Evolutionary conservation across 108 stramenopile genomes (phyloP), one percentile per base, ranked within the genome.

Genomic region (Stephanodiscus triporus): DNA sequence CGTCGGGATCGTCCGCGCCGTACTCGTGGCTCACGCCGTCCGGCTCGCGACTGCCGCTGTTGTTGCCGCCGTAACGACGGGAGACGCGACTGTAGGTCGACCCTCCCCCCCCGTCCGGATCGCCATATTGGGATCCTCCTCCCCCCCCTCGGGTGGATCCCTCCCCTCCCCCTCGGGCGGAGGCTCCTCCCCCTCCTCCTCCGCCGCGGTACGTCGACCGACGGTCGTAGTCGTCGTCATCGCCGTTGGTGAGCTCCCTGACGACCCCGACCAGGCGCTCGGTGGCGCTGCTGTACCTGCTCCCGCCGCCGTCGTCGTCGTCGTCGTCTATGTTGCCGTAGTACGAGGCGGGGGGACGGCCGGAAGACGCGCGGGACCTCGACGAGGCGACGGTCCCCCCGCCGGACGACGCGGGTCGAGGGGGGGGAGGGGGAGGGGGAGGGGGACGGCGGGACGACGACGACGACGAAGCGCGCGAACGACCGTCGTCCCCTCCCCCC

Each of bases 1-100:
- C 78, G 40, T 80, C 78, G 7, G 78, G 78, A 63, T 80, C 78
- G 43, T 80, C 78, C n/a, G 49, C 66, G 14, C 72, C 78, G 32
- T 37, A 80, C 34, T 72, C 71, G 32, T 57, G 61, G 38, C 63
- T 65, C 64, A 72, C 45, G 0, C 72, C 78, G 30, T 72, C 71
- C 6, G 78, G 78, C 27, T 80, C 78, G 37, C 53, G 51, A 11
- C 62, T 62, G 27, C 64, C 0, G n/a, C 48, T 38, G 14, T 45
- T 19, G 19, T 51, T 23, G 40, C 59, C 37, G 13, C 64, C 38
- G 38, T 27, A 26, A 6, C 37, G 22, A 0, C 40, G 9, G 10
- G 7, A 9, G 40, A 8, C 40, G 40, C 40, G 10, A 11, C 40
- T n/a, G n/a, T n/a, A n/a, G n/a, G n/a, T n/a, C n/a, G n/a, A n/a